Evolutionary conservation across 805 yeast species (phyloP).

Genomic region (Jamesozyma piceae): DNA sequence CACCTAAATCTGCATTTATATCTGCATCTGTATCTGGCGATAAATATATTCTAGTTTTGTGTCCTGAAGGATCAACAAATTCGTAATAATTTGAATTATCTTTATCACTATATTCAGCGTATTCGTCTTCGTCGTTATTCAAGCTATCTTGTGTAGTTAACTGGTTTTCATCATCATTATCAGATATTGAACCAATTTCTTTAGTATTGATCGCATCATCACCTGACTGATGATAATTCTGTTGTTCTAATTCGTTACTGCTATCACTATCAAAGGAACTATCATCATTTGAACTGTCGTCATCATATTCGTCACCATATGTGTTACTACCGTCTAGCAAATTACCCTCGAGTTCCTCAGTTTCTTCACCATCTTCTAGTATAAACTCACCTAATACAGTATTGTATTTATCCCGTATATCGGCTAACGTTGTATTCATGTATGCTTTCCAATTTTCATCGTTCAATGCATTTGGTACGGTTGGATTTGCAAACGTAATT

Average conservation of each 20-base stretch:
- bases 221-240: conserved; percentile 18
- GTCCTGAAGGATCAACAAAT: conserved; percentile 69
- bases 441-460: conserved; percentile 60
- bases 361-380: conserved; percentile 31
- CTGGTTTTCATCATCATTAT: conserved; percentile 15
- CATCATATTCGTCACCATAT: conserved; percentile 47
- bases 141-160: conserved; percentile 3
- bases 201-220: conserved; percentile 31
- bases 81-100: conserved; percentile 48
- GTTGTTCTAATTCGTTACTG: conserved; percentile 11
- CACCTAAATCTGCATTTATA: conserved; percentile 18
- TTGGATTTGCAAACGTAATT: conserved; percentile 19
- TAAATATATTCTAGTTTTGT: conserved; percentile 48
- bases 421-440: conserved; percentile 72
- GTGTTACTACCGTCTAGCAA: conserved; percentile 11
- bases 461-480: conserved; percentile 18
- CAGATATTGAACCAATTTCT: background rate
- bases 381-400: conserved; percentile 73
- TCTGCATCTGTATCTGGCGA: conserved; percentile 56
- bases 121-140: conserved; percentile 30
- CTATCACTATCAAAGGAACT: conserved; percentile 21
- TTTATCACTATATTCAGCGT: background rate
- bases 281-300: conserved; percentile 68
- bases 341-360: conserved; percentile 11
- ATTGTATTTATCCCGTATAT: conserved; percentile 87